A percentile compares a stretch with the other conserved stretches of the same genome.
Conservation (phyloP, 257 asterid genomes). For the Solanum sitiens region DNA sequence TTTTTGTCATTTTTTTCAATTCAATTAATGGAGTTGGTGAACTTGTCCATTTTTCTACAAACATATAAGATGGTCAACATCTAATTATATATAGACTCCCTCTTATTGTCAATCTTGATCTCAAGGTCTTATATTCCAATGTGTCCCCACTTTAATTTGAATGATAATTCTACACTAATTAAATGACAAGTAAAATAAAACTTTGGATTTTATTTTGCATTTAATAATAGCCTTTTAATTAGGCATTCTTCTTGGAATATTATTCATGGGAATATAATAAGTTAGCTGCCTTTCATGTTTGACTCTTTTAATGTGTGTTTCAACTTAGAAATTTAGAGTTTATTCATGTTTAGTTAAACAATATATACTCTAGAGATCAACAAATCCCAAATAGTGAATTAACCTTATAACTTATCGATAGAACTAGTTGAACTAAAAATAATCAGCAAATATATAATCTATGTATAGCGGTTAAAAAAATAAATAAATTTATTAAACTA, state of each 20-base stretch:
- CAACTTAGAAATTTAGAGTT: background rate
- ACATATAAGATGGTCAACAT: background rate
- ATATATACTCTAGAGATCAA: background rate
- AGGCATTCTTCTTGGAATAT: background rate
- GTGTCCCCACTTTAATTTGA: background rate
- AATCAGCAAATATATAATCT: background rate
- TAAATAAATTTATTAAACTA: too few species aligned
- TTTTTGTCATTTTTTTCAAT: background rate
- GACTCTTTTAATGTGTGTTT: background rate
- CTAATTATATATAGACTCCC: background rate
- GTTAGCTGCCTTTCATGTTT: background rate
- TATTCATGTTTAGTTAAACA: background rate
- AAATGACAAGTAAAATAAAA: background rate
- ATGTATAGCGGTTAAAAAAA: too few species aligned
- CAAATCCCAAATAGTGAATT: background rate
- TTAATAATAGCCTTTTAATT: background rate
- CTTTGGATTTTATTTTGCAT: background rate
- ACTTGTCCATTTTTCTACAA: background rate
- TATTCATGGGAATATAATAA: background rate
- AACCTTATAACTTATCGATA: background rate
- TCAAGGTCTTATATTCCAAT: background rate
- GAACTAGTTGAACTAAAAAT: too few species aligned
- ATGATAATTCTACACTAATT: background rate
- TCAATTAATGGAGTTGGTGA: background rate
- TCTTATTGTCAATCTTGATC: background rate